Evolutionary conservation across 148 eudicot species (phyloP), one percentile per base, ranked within the genome.

Genomic region (Hydrangea macrophylla): DNA sequence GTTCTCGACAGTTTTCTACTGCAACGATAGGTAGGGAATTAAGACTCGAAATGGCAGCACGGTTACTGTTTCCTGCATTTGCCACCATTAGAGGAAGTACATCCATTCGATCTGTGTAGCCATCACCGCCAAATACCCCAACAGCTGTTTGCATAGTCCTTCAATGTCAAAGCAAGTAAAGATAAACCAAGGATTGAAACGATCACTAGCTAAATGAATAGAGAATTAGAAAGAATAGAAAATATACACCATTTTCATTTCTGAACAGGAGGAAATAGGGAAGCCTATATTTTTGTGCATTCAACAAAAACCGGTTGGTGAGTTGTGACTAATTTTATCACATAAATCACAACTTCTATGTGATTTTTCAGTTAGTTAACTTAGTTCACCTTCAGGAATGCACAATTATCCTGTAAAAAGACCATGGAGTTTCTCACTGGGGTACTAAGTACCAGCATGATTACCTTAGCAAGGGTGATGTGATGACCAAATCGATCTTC

Each of bases 71-170:
- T 72, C 94, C 96, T 42, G 92, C 98, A 85, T 90, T 93, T 64
- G 90, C 98, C 70, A 90, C 83, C 96, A 90, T 93, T 24, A 93
- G 71, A 36, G 98, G 98, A 51, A 90, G 39, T 64, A 74, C 72
- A 70, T 86, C 90, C 78, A 81, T 82, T 76, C 81, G 72, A 82
- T 83, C 84, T 13, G 90, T 80, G 57, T 90, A 88, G 67, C 86
- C 96, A 37, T 85, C 96, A 55, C 96, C 96, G 37, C 98, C 98
- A 74, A 93, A 93, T 64, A 88, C 98, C 68, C 98, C 98, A 77
- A 83, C 96, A 39, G 98, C 96, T 72, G 98, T 93, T 78, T 93
- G 98, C 82, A 93, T 88, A 40, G 98, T 90, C 85, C 98, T 90
- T 72, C 65, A 80, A 62, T 64, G 67, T 36, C 68, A 81, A 37